Evolutionary conservation across 2,329 filamentous ascomycete genomes (phyloP), one percentile per base, ranked within the genome.

Genomic region (Diaporthe citri): DNA sequence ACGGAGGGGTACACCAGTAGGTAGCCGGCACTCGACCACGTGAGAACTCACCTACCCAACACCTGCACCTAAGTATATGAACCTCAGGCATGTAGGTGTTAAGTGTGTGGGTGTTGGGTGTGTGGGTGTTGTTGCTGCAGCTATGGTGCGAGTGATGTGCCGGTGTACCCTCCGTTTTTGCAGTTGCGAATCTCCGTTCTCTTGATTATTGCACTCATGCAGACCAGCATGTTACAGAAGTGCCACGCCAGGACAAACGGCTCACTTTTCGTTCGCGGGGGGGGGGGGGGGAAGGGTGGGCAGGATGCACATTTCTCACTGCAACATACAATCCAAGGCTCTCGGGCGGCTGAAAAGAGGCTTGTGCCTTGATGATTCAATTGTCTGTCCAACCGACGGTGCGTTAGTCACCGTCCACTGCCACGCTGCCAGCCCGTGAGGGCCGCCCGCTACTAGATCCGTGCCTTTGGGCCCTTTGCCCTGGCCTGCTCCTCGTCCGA

Each of bases 401-500:
- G 39, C 7, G 28, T 28, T 25, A 39, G 10, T 9, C 13, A 20
- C 17, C 8, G 43, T 28, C 5, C 13, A 15, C 46, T 52, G 36
- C n/a, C 59, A 41, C 36, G 4, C 57, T 39, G 7, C 36, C 56
- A 34, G 56, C 25, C 22, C 15, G n/a, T n/a, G n/a, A n/a, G n/a
- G n/a, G n/a, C n/a, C n/a, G n/a, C n/a, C 36, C 22, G 46, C 41
- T 64, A 25, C 46, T 64, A 72, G 4, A 72, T 62, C 20, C 55
- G 57, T n/a, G 57, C 25, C 22, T 34, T 72, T 28, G 57, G 57
- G 34, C 41, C 48, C 60, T 72, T 74, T 8, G 51, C 36, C 31
- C 77, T 79, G 13, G 75, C 76, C 75, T 66, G 76, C n/a, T 69
- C 79, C 59, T 80, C 80, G 71, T 84, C 83, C 12, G 31, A 72